Base-by-base conservation (phyloP, 768 basidiomycete genomes). In the Termitomyces sp. region DNA sequence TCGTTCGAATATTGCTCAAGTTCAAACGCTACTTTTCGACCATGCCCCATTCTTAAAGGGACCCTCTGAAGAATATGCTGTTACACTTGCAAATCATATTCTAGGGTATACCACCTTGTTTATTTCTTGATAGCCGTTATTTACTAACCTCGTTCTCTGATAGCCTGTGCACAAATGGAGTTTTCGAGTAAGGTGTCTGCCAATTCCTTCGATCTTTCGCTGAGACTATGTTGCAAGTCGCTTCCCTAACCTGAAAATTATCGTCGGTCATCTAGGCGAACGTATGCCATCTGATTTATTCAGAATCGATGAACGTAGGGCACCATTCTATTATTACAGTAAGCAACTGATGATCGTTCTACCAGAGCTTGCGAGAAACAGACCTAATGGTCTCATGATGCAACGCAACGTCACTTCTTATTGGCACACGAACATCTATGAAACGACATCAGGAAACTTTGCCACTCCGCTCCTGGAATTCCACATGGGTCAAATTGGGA, bases 201-300 rank as follows among this genome's bases (percentile, higher is more conserved):
- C 38, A 30, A n/a, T 42, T 42, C 9, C 26, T 7, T 16, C 3
- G 35, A 14, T 12, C 35, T 22, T 28, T 7, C 38, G 18, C 47
- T 47, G 14, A 47, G 28, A 49, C 14, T 26, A 14, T 30, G 36
- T 28, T 28, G 16, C 26, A 42, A 78, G 76, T 58, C 76, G 77
- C 2, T 78, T 77, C 56, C 77, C 77, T 0, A 68, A 70, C 14
- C 55, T 74, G 32, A 73, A 74, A 42, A 65, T 77, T 13, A 76
- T 78, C n/a, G 72, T 77, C 20, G 77, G 75, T 1, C 77, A 78
- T 63, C 58, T 78, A 24, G 76, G 76, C 8, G 76, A 77, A 60
- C 69, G 77, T 13, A 69, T 77, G 26, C 70, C 76, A 0, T 78
- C 76, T 10, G 77, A 78, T 56, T 65, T 78, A 1, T 61, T 68